Conservation (phyloP, 805 yeast genomes). For the Babjeviella inositovora region DNA sequence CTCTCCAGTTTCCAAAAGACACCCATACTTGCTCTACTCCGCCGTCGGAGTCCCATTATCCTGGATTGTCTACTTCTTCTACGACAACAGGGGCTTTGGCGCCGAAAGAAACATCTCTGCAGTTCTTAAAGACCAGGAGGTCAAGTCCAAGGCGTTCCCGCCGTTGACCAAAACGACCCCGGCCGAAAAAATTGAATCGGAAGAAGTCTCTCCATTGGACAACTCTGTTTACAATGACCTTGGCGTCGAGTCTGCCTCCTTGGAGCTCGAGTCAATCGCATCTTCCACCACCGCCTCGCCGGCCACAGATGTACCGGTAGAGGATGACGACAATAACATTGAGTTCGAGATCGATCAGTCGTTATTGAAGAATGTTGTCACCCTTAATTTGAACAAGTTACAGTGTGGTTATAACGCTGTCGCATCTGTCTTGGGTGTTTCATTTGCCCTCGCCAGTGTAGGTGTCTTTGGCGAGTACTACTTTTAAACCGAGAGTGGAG, state of each 20-base stretch:
- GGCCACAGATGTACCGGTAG: constrained; percentile 9
- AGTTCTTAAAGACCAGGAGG: constrained; percentile 2
- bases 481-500: no score
- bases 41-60: constrained; percentile 36
- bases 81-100: constrained; percentile 8
- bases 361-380: constrained; percentile 17
- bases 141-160: background rate
- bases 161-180: constrained; percentile 5
- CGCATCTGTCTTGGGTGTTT: constrained; percentile 21
- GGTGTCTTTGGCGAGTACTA: constrained; percentile 57
- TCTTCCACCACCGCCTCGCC: constrained; percentile 3
- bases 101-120: constrained; percentile 10
- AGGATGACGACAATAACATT: constrained; percentile 13
- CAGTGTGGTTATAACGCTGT: constrained; percentile 20
- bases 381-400: constrained; percentile 13
- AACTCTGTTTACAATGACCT: constrained; percentile 26
- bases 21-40: constrained; percentile 60
- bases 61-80: constrained; percentile 10
- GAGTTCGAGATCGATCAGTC: constrained; percentile 25
- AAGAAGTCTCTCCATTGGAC: constrained; percentile 22
- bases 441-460: constrained; percentile 29
- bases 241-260: constrained; percentile 12
- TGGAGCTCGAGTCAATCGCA: constrained; percentile 9
- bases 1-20: constrained; percentile 40
- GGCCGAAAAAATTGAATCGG: constrained; percentile 7